phyloP scores from a whole-genome alignment of 208 protist species.

The Angomonas ambiguus region DNA sequence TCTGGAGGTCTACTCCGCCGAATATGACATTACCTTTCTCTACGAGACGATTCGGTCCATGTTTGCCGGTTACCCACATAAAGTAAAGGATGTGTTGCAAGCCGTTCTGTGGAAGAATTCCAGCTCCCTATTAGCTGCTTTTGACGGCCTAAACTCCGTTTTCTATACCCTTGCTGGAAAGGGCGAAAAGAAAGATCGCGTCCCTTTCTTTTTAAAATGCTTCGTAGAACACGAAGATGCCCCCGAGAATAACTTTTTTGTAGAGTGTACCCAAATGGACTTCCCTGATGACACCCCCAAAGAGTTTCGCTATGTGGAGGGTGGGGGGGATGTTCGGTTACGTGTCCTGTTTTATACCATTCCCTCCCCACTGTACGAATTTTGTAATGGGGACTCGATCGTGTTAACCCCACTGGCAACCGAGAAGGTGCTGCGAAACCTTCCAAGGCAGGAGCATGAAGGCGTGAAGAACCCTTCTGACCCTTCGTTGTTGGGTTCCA shows the following conservation, averaged over 20 bases:
- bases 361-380: neutral
- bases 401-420: neutral
- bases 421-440: neutral
- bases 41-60: neutral
- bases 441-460: neutral
- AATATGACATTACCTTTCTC: conserved; percentile 70
- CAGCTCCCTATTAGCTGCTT: neutral
- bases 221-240: neutral
- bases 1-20: conserved; percentile 45
- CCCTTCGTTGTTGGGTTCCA: too few relatives aligned
- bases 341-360: neutral
- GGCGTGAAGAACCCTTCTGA: neutral
- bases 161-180: neutral
- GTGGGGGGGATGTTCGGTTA: neutral
- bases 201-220: neutral
- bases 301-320: neutral
- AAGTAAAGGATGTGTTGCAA: neutral
- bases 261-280: neutral
- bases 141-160: neutral
- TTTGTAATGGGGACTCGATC: neutral
- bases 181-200: neutral
- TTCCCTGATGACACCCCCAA: neutral
- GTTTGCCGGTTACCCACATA: neutral
- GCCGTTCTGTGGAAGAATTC: neutral
- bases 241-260: neutral